phyloP scores from a whole-genome alignment of 805 yeast species.

The Saturnispora kantuleensis region DNA sequence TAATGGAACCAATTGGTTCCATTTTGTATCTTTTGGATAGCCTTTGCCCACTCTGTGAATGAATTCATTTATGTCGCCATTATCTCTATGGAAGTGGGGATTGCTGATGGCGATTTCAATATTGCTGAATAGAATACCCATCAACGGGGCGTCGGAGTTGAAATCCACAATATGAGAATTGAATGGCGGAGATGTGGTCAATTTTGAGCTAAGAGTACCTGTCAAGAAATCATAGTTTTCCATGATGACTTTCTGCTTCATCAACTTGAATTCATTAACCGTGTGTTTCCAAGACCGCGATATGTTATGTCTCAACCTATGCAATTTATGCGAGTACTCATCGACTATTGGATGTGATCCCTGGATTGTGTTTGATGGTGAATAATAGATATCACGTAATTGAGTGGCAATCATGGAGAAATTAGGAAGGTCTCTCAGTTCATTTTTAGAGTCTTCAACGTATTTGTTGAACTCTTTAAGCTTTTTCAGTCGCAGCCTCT shows the following conservation, averaged over 20 bases:
- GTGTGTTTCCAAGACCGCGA: conserved; percentile 59
- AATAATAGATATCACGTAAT: neutral
- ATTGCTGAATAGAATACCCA: conserved; percentile 37
- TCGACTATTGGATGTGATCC: conserved; percentile 1
- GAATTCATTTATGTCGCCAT: conserved; percentile 43
- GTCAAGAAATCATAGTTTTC: conserved; percentile 33
- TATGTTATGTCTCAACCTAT: conserved; percentile 24
- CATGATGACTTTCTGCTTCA: conserved; percentile 31
- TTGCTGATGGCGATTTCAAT: conserved; percentile 35
- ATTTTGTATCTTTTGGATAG: conserved; percentile 59
- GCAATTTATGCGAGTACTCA: conserved; percentile 12
- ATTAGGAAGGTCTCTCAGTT: neutral
- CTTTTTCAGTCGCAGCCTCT: conserved; percentile 38
- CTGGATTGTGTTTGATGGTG: neutral
- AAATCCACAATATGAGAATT: conserved; percentile 39
- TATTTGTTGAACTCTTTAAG: conserved; percentile 14
- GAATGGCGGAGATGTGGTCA: conserved; percentile 29
- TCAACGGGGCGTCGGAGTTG: conserved; percentile 39
- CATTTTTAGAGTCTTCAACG: neutral
- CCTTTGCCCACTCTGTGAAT: conserved; percentile 72
- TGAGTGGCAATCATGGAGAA: neutral
- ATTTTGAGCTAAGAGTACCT: conserved; percentile 27
- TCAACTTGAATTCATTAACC: conserved; percentile 37
- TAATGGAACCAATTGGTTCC: conserved; percentile 60
- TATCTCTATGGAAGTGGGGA: conserved; percentile 38